phyloP scores from a whole-genome alignment of 257 asterid species.

The Hygrophila difformis region DNA sequence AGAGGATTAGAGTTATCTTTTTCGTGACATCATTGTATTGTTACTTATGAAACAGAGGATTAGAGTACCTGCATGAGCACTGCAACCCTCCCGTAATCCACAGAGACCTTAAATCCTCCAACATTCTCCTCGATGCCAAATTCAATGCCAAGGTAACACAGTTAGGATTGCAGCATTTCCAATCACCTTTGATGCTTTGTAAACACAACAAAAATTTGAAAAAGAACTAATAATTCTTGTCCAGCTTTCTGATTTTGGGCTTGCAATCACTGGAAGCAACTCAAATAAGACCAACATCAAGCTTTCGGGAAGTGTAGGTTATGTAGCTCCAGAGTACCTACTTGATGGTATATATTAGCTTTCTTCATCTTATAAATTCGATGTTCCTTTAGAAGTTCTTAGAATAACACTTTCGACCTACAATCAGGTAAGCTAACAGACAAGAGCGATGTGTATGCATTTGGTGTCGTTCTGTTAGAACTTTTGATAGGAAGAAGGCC shows the following conservation, averaged over 20 bases:
- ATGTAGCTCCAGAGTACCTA: constrained; percentile 71
- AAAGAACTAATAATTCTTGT: constrained; percentile 1
- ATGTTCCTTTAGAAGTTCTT: too few relatives aligned
- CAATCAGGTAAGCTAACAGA: constrained; percentile 68
- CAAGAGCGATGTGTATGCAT: constrained; percentile 78
- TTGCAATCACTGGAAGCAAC: constrained; percentile 39
- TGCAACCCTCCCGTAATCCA: constrained; percentile 66
- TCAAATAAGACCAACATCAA: constrained; percentile 34
- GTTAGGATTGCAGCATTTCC: background rate
- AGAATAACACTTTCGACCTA: background rate
- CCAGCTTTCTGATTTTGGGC: constrained; percentile 72
- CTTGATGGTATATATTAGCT: constrained; percentile 32
- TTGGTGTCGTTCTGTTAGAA: constrained; percentile 71
- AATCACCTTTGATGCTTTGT: too few relatives aligned
- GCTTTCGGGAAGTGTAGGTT: constrained; percentile 59
- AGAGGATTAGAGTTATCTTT: too few relatives aligned
- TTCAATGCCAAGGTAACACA: constrained; percentile 51
- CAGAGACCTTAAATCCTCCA: constrained; percentile 61
- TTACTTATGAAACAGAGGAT: constrained; percentile 29
- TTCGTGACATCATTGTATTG: too few relatives aligned
- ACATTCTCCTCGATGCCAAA: constrained; percentile 58
- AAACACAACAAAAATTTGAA: background rate
- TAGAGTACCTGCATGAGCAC: constrained; percentile 62
- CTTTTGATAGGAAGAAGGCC: constrained; percentile 60
- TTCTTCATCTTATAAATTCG: background rate